Conservation (phyloP, 1,284 basidiomycete genomes). For the Lignosus rhinocerotis region DNA sequence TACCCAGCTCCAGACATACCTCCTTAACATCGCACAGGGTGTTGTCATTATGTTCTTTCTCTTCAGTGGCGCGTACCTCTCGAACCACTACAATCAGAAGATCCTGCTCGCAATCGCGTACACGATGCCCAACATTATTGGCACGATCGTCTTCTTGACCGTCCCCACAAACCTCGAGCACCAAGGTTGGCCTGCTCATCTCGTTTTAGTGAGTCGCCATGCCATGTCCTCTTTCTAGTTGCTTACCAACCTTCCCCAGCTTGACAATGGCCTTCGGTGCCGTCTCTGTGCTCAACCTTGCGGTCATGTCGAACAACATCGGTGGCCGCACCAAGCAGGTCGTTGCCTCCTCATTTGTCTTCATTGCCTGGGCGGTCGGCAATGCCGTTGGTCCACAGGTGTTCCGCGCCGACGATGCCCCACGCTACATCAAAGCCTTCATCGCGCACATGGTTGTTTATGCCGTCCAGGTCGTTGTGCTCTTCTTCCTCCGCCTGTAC, state of each 20-base stretch:
- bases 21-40: conserved; percentile 53
- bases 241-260: conserved; percentile 25
- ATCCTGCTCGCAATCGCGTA: conserved; percentile 45
- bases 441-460: conserved; percentile 51
- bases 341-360: conserved; percentile 45
- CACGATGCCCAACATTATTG: conserved; percentile 49
- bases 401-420: conserved; percentile 47
- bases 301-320: conserved; percentile 49
- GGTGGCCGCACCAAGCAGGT: conserved; percentile 51
- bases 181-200: conserved; percentile 48
- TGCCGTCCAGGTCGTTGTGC: conserved; percentile 44
- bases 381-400: conserved; percentile 54
- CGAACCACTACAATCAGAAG: conserved; percentile 45
- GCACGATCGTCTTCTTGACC: conserved; percentile 49
- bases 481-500: conserved; percentile 41
- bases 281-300: conserved; percentile 38
- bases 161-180: conserved; percentile 42
- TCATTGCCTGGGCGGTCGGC: conserved; percentile 50
- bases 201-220: conserved; percentile 46
- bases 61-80: conserved; percentile 47
- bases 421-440: conserved; percentile 51
- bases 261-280: conserved; percentile 42
- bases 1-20: conserved; percentile 48
- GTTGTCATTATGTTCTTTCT: conserved; percentile 49
- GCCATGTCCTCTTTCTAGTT: neutral